Percentiles rank a stretch among this genome's conserved stretches.
phyloP scores from a whole-genome alignment of 1,139 yeast species.

The Yamadazyma dendronema region DNA sequence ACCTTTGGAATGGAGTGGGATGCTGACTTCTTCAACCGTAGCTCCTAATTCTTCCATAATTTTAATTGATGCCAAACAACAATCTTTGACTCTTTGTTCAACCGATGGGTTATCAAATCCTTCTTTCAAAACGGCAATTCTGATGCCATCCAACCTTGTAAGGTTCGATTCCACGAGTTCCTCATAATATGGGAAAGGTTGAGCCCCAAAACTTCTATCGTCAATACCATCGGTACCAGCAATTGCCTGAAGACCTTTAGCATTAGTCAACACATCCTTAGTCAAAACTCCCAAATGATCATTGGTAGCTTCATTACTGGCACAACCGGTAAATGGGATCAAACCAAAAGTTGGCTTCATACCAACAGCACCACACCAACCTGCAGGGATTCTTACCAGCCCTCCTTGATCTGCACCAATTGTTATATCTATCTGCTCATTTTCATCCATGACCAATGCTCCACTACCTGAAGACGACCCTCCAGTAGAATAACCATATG shows the following conservation, averaged over 20 bases:
- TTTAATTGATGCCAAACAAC: constrained; percentile 32
- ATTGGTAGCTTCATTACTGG: constrained; percentile 15
- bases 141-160: constrained; percentile 47
- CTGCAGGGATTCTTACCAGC: constrained; percentile 15
- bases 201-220: constrained; percentile 21
- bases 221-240: constrained; percentile 35
- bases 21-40: constrained; percentile 33
- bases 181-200: constrained; percentile 28
- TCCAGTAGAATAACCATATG: constrained; percentile 16
- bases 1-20: constrained; percentile 30
- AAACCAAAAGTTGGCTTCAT: constrained; percentile 17
- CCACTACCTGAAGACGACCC: constrained; percentile 17
- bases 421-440: constrained; percentile 14
- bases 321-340: constrained; percentile 17
- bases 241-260: constrained; percentile 24
- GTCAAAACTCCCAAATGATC: constrained; percentile 18
- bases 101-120: constrained; percentile 29
- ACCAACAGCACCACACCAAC: constrained; percentile 17
- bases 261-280: constrained; percentile 28
- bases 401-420: constrained; percentile 19
- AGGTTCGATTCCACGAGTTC: constrained; percentile 31
- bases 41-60: constrained; percentile 46
- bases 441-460: constrained; percentile 13
- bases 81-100: constrained; percentile 23
- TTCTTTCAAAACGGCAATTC: constrained; percentile 32